Evolutionary conservation across 2,329 filamentous ascomycete species (phyloP).

Genomic region (Fusarium dlaminii): DNA sequence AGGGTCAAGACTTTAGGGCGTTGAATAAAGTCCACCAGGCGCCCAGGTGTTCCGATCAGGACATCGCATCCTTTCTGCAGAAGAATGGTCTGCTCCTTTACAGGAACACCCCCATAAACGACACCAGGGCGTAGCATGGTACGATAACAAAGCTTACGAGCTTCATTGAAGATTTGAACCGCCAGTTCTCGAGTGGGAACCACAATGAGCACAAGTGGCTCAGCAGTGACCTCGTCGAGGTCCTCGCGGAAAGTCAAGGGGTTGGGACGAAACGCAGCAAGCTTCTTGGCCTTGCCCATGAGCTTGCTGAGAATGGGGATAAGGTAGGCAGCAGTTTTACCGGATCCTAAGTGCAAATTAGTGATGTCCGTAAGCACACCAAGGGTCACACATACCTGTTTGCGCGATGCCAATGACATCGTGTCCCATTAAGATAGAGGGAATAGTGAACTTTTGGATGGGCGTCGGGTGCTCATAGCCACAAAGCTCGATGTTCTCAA

Average conservation of each 20-base stretch:
- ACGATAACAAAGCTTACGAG: conserved; percentile 91
- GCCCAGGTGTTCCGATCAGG: conserved; percentile 87
- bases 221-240: conserved; percentile 69
- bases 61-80: conserved; percentile 88
- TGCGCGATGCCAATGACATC: conserved; percentile 92
- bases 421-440: conserved; percentile 77
- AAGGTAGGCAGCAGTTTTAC: conserved; percentile 94
- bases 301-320: conserved; percentile 88
- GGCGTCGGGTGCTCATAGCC: conserved; percentile 81
- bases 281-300: conserved; percentile 94
- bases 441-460: conserved; percentile 86
- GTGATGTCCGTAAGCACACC: neutral
- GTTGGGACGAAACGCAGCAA: conserved; percentile 81
- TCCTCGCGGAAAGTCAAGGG: conserved; percentile 63
- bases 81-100: conserved; percentile 74
- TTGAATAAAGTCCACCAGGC: conserved; percentile 84
- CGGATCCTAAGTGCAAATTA: conserved; percentile 72
- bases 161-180: conserved; percentile 94
- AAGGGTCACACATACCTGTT: conserved; percentile 66
- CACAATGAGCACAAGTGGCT: conserved; percentile 88
- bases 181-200: conserved; percentile 90
- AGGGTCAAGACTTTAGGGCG: conserved; percentile 75
- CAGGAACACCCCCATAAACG: conserved; percentile 83
- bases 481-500: conserved; percentile 78
- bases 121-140: conserved; percentile 94